Conservation (phyloP, 305 asterid genomes). For the Fraxinus velutina region DNA sequence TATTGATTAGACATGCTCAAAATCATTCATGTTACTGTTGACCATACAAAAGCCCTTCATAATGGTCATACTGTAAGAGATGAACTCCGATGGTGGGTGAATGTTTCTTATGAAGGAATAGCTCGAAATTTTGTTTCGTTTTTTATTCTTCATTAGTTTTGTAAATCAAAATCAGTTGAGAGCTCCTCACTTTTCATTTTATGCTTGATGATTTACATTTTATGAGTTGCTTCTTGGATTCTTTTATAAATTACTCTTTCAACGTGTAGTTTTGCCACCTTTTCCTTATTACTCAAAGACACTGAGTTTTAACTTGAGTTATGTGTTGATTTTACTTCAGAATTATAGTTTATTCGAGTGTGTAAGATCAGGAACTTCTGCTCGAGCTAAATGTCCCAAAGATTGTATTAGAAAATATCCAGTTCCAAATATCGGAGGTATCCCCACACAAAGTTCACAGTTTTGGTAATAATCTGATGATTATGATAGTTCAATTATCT, state of each 20-base stretch:
- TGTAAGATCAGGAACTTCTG: not conserved
- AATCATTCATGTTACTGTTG: not conserved
- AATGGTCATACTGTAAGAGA: not conserved
- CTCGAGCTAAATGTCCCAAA: not conserved
- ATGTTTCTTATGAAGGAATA: not conserved
- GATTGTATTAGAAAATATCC: not conserved
- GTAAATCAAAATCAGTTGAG: not conserved
- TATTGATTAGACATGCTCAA: not conserved
- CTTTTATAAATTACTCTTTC: not conserved
- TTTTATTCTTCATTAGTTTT: not conserved
- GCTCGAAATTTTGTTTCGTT: not conserved
- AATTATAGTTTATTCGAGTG: not conserved
- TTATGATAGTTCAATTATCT: not conserved
- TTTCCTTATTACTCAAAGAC: not conserved
- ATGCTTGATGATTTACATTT: not conserved
- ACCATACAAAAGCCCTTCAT: not conserved
- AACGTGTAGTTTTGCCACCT: not conserved
- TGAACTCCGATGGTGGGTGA: not conserved
- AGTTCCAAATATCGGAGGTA: not conserved
- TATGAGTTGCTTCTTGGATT: conserved; percentile 4
- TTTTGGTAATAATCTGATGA: not conserved
- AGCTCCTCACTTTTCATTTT: not conserved
- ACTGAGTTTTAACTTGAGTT: not conserved
- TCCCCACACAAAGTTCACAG: not conserved
- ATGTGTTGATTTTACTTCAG: not conserved